A percentile compares a stretch with the other conserved stretches of the same genome.
These are phyloP conservation scores for Saitozyma sp. DNA, from an alignment of 768 basidiomycete genomes.

Conservation along the genomic window DNA sequence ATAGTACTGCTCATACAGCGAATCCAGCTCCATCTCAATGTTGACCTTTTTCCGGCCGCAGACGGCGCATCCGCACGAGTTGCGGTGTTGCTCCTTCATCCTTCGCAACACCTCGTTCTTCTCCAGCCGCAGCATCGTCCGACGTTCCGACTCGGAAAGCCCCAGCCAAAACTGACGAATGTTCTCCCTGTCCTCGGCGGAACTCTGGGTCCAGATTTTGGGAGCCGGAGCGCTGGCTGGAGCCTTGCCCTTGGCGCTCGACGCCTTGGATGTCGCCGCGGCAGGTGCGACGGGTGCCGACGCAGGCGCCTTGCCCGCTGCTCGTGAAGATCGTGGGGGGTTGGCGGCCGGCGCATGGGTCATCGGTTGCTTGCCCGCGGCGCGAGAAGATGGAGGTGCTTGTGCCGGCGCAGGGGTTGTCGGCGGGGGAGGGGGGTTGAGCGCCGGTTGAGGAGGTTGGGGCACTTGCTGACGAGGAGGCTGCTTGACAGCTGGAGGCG, in stretches of 20 bases:
- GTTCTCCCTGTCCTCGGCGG: slow-evolving; percentile 87
- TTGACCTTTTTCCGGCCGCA: slow-evolving; percentile 96
- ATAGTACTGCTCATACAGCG: slow-evolving; percentile 99
- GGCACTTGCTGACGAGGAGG: slow-evolving; percentile 25
- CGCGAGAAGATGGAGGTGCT: slow-evolving; percentile 72
- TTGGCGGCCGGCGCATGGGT: slow-evolving; percentile 57
- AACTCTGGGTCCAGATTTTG: slow-evolving; percentile 93
- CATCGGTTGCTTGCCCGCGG: slow-evolving; percentile 93
- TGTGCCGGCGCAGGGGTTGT: slow-evolving; percentile 55
- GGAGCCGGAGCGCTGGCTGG: slow-evolving; percentile 41
- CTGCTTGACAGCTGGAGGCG: slow-evolving; percentile 38
- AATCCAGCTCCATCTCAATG: slow-evolving; percentile 99
- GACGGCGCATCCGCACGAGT: slow-evolving; percentile 91
- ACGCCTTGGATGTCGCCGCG: slow-evolving; percentile 28
- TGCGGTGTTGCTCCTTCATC: slow-evolving; percentile 99
- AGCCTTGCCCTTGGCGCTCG: slow-evolving; percentile 41
- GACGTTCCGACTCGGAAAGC: slow-evolving; percentile 84
- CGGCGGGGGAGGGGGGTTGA: slow-evolving; percentile 55
- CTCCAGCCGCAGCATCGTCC: slow-evolving; percentile 92
- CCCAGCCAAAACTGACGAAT: slow-evolving; percentile 98
- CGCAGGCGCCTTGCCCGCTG: slow-evolving; percentile 53
- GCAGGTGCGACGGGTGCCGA: slow-evolving; percentile 33
- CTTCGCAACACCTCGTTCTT: slow-evolving; percentile 96
- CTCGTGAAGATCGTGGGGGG: slow-evolving; percentile 50
- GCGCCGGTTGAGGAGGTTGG: slow-evolving; percentile 15